phyloP scores from a whole-genome alignment of 2,329 filamentous ascomycete species.

The Drechslerella stenobrocha region DNA sequence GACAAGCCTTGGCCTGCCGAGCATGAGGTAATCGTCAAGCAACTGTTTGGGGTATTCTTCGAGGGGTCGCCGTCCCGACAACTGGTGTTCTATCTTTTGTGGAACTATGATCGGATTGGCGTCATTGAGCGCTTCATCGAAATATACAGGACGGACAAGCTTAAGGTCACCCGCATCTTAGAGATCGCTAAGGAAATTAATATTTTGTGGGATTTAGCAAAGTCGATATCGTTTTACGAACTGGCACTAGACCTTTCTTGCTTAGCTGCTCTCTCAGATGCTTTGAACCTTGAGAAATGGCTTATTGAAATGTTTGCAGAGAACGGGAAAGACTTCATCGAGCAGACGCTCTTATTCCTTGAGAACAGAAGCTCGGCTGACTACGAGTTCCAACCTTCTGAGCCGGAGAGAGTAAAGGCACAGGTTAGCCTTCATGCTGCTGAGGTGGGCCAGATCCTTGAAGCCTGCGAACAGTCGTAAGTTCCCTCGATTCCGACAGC shows the following conservation, averaged over 20 bases:
- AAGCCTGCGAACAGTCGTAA: constrained; percentile 45
- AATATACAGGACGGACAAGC: constrained; percentile 50
- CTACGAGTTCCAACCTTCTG: constrained; percentile 46
- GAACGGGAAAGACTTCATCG: constrained; percentile 57
- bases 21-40: constrained; percentile 59
- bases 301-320: constrained; percentile 52
- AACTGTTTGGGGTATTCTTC: constrained; percentile 54
- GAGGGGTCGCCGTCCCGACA: constrained; percentile 53
- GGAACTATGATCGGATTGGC: constrained; percentile 87
- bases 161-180: constrained; percentile 52
- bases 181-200: constrained; percentile 53
- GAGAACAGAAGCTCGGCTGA: constrained; percentile 39
- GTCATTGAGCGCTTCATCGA: constrained; percentile 79
- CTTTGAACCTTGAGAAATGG: constrained; percentile 53
- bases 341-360: constrained; percentile 67
- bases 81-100: constrained; percentile 80
- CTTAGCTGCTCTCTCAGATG: constrained; percentile 51
- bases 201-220: constrained; percentile 51
- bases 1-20: constrained; percentile 60
- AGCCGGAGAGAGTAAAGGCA: constrained; percentile 23
- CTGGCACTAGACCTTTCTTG: constrained; percentile 52
- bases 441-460: constrained; percentile 42
- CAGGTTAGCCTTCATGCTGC: constrained; percentile 38
- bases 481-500: neutral
- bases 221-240: constrained; percentile 49